Base-by-base conservation (phyloP, 2,329 filamentous ascomycete species). In the Paraphaeosphaeria sporulosa region DNA sequence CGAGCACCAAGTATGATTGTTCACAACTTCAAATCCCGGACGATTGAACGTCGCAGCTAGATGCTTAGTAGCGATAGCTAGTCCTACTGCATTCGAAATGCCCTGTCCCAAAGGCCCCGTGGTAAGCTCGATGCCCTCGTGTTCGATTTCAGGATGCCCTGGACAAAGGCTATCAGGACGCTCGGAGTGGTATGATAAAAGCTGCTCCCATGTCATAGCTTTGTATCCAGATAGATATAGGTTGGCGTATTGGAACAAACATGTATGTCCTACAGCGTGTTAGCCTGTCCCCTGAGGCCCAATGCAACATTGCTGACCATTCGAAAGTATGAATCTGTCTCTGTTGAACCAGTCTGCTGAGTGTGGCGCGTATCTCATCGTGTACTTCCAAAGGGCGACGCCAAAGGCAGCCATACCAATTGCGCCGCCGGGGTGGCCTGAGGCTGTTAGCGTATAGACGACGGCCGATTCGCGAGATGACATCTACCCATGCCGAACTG, bases 401-500 rank as follows among this genome's bases (percentile, higher is more conserved):
- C 86, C 86, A 55, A 88, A 87, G 15, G 82, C 85, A 23, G 84
- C 85, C 76, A 87, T 86, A 44, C 85, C 84, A 71, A 86, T 85
- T 23, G 84, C 84, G 50, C 80, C 79, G 53, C 81, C 82, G 47
- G 27, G 55, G 44, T 58, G 55, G 30, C 55, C 57, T 59, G 23
- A 9, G 43, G 23, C n/a, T 23, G 36, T 57, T 15, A 53, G 38
- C 25, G 21, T 15, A 32, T 1, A 10, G 2, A 12, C 3, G 19
- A 15, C 34, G 17, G 19, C 2, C 23, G 7, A 32, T 4, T 13
- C 27, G 51, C 9, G 17, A 42, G 25, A 23, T n/a, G 86, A 17
- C 86, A 87, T 66, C 89, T 87, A 1, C 88, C 88, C 53, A 87
- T 87, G 60, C 85, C 85, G 73, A 89, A 90, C 64, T 90, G 88